Evolutionary conservation across 2,329 filamentous ascomycete genomes (phyloP), one percentile per base, ranked within the genome.

Genomic region (Diaporthe sp.): DNA sequence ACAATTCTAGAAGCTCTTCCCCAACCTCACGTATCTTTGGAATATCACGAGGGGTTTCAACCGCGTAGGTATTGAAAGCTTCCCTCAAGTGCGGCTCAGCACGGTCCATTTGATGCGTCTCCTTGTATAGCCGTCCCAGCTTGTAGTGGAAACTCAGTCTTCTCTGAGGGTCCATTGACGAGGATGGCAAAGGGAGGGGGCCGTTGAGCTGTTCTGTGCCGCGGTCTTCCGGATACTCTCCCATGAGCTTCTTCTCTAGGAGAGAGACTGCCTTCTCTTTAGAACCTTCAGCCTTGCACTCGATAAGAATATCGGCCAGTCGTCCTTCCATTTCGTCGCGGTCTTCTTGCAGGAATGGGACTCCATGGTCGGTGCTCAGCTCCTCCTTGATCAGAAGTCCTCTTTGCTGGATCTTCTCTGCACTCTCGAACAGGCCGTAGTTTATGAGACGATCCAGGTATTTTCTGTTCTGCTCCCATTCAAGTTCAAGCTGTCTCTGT

Each of bases 101-200:
- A 3, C 5, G n/a, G 4, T 65, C 58, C 39, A 72, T 34, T 25
- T 53, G 72, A 8, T 25, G 5, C 17, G 42, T 74, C 2, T 74
- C 72, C 65, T 76, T 76, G 65, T 58, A 76, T 6, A 71, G 65
- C n/a, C 58, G 31, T 13, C 72, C 75, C 7, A 76, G 28, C 17
- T 74, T 74, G 12, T 46, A 55, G n/a, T 71, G 75, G 5, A 76
- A 42, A 25, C 39, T 49, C 8, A 71, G 6, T 9, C n/a, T 22
- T 25, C 31, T 44, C 4, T 57, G 46, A 1, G 19, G 22, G 9
- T 39, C 25, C 4, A n/a, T 12, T 22, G n/a, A 12, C 3, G 62
- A 25, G 1, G 7, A 5, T 0, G 37, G 51, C 1, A n/a, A 31
- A 0, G 25, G 22, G 10, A 37, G 46, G 1, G 28, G 13, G 17